Conservation (phyloP, 352 stramenopile species). For the Phytophthora sojae region DNA sequence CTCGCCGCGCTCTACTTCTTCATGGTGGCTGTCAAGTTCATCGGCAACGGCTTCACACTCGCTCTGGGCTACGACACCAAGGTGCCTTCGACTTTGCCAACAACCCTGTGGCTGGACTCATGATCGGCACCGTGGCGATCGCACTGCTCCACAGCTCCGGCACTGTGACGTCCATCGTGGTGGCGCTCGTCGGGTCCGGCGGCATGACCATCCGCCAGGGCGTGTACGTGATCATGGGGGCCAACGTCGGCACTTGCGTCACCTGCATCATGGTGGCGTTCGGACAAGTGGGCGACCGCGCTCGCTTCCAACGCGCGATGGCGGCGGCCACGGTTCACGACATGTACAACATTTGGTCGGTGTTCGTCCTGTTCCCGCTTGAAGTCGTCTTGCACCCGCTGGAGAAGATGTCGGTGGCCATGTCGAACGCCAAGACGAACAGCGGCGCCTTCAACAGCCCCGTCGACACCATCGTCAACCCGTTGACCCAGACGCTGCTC, state of each 20-base stretch:
- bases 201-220: constrained; percentile 75
- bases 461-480: constrained; percentile 46
- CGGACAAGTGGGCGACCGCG: constrained; percentile 74
- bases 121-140: constrained; percentile 73
- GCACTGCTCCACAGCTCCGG: constrained; percentile 72
- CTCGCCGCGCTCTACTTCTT: constrained; percentile 77
- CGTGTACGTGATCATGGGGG: constrained; percentile 92
- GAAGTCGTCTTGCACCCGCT: constrained; percentile 64
- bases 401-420: constrained; percentile 48
- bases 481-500: constrained; percentile 34
- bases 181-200: constrained; percentile 60
- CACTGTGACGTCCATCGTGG: constrained; percentile 76
- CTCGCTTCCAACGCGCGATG: constrained; percentile 68
- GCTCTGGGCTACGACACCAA: constrained; percentile 62
- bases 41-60: constrained; percentile 69
- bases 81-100: constrained; percentile 62
- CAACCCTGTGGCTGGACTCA: constrained; percentile 71
- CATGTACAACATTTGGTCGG: constrained; percentile 90
- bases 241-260: constrained; percentile 90
- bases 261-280: constrained; percentile 91
- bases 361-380: constrained; percentile 70
- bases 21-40: constrained; percentile 73
- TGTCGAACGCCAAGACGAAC: constrained; percentile 35
- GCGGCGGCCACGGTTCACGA: constrained; percentile 51
- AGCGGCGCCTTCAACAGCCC: constrained; percentile 43